phyloP scores from a whole-genome alignment of 345 rosid genomes.

The Arabis alpina region DNA sequence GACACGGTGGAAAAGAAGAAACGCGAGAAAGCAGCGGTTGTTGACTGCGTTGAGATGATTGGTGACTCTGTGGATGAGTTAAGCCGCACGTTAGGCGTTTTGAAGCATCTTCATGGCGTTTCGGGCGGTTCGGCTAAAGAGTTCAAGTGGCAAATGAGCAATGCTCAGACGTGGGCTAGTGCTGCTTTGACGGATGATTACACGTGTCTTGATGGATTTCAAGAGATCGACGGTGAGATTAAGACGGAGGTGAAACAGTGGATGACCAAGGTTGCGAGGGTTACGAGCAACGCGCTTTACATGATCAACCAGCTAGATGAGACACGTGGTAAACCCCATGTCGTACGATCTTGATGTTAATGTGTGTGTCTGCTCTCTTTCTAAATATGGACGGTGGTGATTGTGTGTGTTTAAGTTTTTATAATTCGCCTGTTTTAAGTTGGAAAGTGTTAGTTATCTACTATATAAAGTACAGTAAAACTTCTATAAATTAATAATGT shows the following conservation, averaged over 20 bases:
- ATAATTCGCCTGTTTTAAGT: background rate
- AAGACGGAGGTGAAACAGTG: slow-evolving; percentile 54
- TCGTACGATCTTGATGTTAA: slow-evolving; percentile 35
- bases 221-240: slow-evolving; percentile 46
- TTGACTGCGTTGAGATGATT: slow-evolving; percentile 80
- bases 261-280: slow-evolving; percentile 64
- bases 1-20: slow-evolving; percentile 39
- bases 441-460: background rate
- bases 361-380: background rate
- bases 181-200: slow-evolving; percentile 85
- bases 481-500: no score
- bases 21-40: slow-evolving; percentile 55
- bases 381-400: slow-evolving; percentile 25
- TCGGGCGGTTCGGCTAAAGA: slow-evolving; percentile 40
- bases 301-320: slow-evolving; percentile 69
- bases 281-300: slow-evolving; percentile 86
- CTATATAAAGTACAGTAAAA: slow-evolving; percentile 5
- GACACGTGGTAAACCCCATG: slow-evolving; percentile 39
- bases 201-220: slow-evolving; percentile 89
- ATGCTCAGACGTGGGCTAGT: slow-evolving; percentile 87
- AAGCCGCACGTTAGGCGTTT: slow-evolving; percentile 53
- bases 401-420: slow-evolving; percentile 21
- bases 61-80: slow-evolving; percentile 72
- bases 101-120: slow-evolving; percentile 53
- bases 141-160: slow-evolving; percentile 67